Base-by-base conservation (phyloP, 345 rosid genomes). In the Populus davidiana region DNA sequence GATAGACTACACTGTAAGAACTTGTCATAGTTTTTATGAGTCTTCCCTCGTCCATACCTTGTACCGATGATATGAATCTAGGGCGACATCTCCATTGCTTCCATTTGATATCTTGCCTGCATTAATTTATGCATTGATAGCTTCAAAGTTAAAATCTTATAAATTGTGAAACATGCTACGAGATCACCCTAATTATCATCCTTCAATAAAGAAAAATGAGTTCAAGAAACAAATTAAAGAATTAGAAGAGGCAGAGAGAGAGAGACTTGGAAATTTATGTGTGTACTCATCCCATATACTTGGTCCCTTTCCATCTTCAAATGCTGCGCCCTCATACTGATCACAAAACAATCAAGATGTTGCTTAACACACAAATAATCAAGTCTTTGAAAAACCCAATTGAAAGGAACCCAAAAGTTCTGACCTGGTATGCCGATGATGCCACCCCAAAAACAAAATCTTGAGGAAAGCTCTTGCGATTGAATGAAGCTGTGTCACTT, bases 51-150 rank as follows among this genome's bases (percentile, higher is more conserved):
- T 39, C 43, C 43, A 5, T 39, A 89, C 98, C 93, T 90, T 86
- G 83, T 88, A 91, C 43, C 89, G 86, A 74, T 91, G 87, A 78
- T 91, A 93, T 68, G 88, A 91, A 83, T 91, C 96, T 25, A 89
- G 92, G 17, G 96, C 96, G 31, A 89, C 84, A 74, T 93, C 91
- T 33, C 87, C 94, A 21, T 84, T 87, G 67, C 84, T 83, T 16
- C 71, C 61, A 74, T 87, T 90, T 0, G 11, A 54, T 74, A 87
- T 87, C 68, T 71, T 89, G 36, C 63, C 84, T 85, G 76, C 49
- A 67, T 20, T 21, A 18, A 6, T 59, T 4, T 7, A 59, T 20
- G 25, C 23, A n/a, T 20, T 12, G 43, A 39, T 1, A 39, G 11
- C 12, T 18, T 7, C 20, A n/a, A 59, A 59, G 20, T 59, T 8